Conservation (phyloP, 805 yeast species). For the Alloascoidea hylecoeti region DNA sequence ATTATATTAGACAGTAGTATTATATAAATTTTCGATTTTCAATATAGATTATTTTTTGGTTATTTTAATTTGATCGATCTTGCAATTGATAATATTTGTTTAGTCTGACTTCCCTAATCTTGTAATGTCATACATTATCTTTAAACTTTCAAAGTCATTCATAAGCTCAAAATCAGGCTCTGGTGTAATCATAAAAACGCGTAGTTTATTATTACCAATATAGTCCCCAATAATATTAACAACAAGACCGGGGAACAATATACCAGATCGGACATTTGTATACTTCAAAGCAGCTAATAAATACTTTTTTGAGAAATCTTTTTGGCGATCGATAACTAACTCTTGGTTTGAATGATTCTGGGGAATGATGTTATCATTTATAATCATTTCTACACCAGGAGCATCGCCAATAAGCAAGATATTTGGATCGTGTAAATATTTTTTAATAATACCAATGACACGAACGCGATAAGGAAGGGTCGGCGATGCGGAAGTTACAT, state of each 20-base stretch:
- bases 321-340: no score
- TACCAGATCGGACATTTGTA: neutral
- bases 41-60: no score
- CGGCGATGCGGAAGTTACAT: neutral
- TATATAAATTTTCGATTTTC: no score
- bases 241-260: neutral
- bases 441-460: neutral
- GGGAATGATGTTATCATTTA: neutral
- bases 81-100: no score
- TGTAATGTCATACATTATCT: neutral
- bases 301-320: neutral
- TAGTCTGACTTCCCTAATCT: no score
- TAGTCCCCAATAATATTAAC: conserved; percentile 1
- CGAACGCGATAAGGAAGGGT: neutral
- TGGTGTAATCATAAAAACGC: conserved; percentile 3
- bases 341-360: neutral
- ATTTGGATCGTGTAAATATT: neutral
- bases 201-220: neutral
- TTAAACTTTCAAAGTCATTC: neutral
- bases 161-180: neutral
- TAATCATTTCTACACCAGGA: neutral
- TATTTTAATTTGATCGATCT: no score
- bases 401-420: neutral
- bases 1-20: no score
- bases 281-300: neutral